Evolutionary conservation across 2,329 filamentous ascomycete species (phyloP), one percentile per base, ranked within the genome.

Genomic region (Fusarium euwallaceae): DNA sequence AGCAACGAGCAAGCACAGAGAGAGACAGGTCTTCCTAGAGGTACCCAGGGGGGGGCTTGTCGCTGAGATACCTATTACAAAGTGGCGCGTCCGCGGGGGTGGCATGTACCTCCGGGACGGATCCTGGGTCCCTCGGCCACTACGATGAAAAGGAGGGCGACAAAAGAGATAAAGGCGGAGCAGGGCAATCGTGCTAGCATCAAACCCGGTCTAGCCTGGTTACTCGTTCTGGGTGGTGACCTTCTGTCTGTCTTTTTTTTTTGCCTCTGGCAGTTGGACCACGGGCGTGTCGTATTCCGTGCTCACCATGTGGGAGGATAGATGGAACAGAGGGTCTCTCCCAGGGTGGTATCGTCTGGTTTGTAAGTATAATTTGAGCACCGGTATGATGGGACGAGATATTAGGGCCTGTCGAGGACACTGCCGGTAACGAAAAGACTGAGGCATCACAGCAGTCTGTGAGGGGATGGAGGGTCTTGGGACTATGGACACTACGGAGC

Each of bases 151-250:
- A 75, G 72, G 72, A 75, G 72, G 72, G 72, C 60, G 66, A 75
- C 69, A 63, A 70, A 72, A 72, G 69, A 64, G 72, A 75, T 70
- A 75, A 75, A 73, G 72, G 72, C 72, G 72, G 72, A 75, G 72
- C 66, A 62, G 37, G 53, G 17, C 69, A 74, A 61, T 29, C 56
- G 63, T 66, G 34, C 72, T 75, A 75, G 69, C 27, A 48, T 70
- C 70, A 34, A 61, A 75, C 56, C 60, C 22, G 66, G 72, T 61
- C 53, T 75, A 75, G 72, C 41, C 43, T 51, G 34, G 43, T 70
- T 63, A 75, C 65, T 72, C 39, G 67, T 74, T 53, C 69, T 29
- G 58, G 64, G 41, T 55, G 51, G 59, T 64, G 45, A 61, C 66
- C 51, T 61, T 53, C 53, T 45, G 41, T 39, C 69, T 53, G 43